Evolutionary conservation across 345 rosid species (phyloP).

Genomic region (Salix suchowensis): DNA sequence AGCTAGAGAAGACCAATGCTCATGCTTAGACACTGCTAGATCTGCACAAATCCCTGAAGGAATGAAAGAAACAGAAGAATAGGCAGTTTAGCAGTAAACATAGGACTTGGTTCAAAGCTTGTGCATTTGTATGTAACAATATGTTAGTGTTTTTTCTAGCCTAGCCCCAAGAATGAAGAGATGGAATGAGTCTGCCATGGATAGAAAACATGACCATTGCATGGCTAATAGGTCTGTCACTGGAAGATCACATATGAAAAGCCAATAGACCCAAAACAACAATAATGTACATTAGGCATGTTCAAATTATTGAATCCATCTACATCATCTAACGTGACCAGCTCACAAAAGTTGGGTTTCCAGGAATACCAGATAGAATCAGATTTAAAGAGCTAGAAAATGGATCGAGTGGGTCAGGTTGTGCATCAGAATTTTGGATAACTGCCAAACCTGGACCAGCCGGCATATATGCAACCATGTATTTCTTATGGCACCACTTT

Average conservation of each 20-base stretch:
- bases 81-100: constrained; percentile 9
- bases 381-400: neutral
- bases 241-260: neutral
- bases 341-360: neutral
- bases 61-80: constrained; percentile 15
- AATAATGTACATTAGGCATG: neutral
- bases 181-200: neutral
- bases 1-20: constrained; percentile 90
- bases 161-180: neutral
- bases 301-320: neutral
- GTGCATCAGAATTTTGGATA: neutral
- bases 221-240: neutral
- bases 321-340: neutral
- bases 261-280: neutral
- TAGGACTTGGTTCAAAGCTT: neutral
- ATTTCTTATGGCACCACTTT: too few species aligned
- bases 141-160: neutral
- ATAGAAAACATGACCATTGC: neutral
- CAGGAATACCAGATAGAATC: neutral
- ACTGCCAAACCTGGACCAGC: neutral
- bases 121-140: neutral
- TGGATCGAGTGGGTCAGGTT: neutral
- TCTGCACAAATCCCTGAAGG: constrained; percentile 77
- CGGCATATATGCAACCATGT: too few species aligned
- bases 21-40: constrained; percentile 74